Conservation (phyloP, 495 filamentous ascomycete species). For the Daldinia loculata region DNA sequence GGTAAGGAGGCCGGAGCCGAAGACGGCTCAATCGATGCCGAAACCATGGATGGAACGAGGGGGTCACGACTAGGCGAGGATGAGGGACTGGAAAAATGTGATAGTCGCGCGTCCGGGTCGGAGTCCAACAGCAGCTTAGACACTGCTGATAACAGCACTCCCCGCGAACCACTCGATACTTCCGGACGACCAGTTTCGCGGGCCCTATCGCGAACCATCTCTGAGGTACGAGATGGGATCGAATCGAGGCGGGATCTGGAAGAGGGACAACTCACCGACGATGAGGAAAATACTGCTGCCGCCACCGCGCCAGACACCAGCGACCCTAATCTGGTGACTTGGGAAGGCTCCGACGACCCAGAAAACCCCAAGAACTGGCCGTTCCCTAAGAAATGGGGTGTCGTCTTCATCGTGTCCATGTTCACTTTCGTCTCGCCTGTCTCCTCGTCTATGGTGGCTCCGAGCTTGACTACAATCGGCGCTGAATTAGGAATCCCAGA, state of each 20-base stretch:
- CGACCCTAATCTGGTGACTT: constrained; percentile 50
- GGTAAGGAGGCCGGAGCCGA: constrained; percentile 20
- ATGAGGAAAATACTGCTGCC: constrained; percentile 32
- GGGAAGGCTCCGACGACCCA: constrained; percentile 62
- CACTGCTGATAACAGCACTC: constrained; percentile 2
- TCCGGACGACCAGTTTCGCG: background rate
- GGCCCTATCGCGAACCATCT: constrained; percentile 27
- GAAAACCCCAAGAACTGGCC: constrained; percentile 69
- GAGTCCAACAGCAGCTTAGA: constrained; percentile 14
- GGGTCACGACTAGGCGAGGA: background rate
- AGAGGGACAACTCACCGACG: constrained; percentile 13
- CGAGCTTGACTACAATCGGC: constrained; percentile 64
- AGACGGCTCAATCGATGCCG: background rate
- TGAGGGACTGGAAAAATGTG: constrained; percentile 11
- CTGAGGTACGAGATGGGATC: constrained; percentile 47
- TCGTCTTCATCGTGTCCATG: constrained; percentile 65
- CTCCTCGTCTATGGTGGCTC: constrained; percentile 75
- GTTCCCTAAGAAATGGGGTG: constrained; percentile 65
- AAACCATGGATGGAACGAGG: background rate
- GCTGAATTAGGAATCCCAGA: constrained; percentile 67
- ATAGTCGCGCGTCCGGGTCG: background rate
- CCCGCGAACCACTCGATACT: background rate
- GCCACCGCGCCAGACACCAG: constrained; percentile 13
- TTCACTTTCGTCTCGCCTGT: constrained; percentile 79
- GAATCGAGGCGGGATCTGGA: constrained; percentile 42